A percentile compares a stretch with the other conserved stretches of the same genome.
phyloP scores from a whole-genome alignment of 768 basidiomycete species.

The Lentinula raphanica region DNA sequence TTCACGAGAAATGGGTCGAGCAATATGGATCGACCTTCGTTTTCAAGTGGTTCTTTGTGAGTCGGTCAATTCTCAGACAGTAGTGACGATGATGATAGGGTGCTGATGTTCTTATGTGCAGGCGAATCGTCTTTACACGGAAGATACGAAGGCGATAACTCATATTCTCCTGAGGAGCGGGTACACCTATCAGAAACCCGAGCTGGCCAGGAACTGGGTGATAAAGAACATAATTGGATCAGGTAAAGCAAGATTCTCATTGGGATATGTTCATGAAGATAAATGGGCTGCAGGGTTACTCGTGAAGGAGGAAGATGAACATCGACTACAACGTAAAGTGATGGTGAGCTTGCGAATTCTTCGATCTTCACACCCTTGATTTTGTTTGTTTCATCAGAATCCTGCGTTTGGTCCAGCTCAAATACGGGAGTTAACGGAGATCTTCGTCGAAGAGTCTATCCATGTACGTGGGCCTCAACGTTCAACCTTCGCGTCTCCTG shows the following conservation, averaged over 20 bases:
- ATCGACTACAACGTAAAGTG: constrained; percentile 38
- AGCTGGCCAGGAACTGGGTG: constrained; percentile 12
- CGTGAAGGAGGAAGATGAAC: constrained; percentile 42
- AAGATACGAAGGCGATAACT: constrained; percentile 41
- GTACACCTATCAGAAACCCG: constrained; percentile 37
- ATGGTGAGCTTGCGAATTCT: constrained; percentile 29
- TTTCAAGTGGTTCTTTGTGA: constrained; percentile 24
- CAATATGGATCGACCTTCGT: constrained; percentile 30
- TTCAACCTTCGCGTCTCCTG: not conserved
- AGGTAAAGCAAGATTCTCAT: too few species aligned
- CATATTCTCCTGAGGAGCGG: constrained; percentile 42
- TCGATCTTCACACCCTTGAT: too few species aligned
- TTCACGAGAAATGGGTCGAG: constrained; percentile 28
- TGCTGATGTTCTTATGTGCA: constrained; percentile 10
- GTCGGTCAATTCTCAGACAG: constrained; percentile 16
- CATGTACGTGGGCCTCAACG: constrained; percentile 26
- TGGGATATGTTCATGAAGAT: not conserved
- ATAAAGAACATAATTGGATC: constrained; percentile 27
- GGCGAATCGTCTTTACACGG: constrained; percentile 33
- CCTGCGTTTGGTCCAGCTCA: constrained; percentile 41
- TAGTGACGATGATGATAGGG: not conserved
- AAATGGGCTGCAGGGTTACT: constrained; percentile 41
- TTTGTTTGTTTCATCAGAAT: constrained; percentile 30
- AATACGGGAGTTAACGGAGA: constrained; percentile 31
- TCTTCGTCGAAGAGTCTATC: constrained; percentile 31